Base-by-base conservation (phyloP, 2,329 filamentous ascomycete species). In the Ophiostoma sp. region DNA sequence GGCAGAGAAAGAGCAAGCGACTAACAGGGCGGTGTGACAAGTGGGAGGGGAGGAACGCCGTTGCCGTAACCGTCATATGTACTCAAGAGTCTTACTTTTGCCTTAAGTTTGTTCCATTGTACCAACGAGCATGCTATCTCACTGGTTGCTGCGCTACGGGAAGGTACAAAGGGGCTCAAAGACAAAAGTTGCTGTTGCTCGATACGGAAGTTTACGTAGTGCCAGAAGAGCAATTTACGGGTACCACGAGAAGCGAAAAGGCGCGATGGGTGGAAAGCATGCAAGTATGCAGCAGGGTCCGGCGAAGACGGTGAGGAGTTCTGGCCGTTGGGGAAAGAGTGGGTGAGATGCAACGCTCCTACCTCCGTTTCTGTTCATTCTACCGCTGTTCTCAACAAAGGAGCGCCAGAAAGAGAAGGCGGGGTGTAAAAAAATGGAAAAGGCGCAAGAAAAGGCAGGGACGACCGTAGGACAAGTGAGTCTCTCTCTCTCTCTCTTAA, bases 1-100 rank as follows among this genome's bases (percentile, higher is more conserved):
- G 36, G 50, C 57, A 69, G 52, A 45, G 31, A 68, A 66, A 45
- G 33, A 39, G 48, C 55, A 11, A 66, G 33, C 28, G 45, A 48
- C 68, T 70, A 33, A 42, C 25, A 64, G 74, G 75, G 74, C 75
- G 73, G 74, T 76, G 75, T 74, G 70, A 36, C 48, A 72, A 69
- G 71, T 73, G 73, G 73, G 45, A 59, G 70, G 70, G 57, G 39
- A 64, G 57, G 33, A 66, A 64, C 55, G 36, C 61, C 36, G 36
- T 45, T 66, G 22, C 36, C 36, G 39, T 19, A 22, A 12, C 64
- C 11, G 66, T 55, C 45, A 50, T 25, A 25, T 36, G 64, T 22
- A 31, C 33, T 36, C 33, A 36, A 36, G 33, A 36, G 33, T 36
- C 3, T 48, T 19, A 17, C 25, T 66, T 17, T 31, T 52, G 0